A percentile compares a stretch with the other conserved stretches of the same genome.
phyloP scores from a whole-genome alignment of 1,284 basidiomycete genomes.

The Papiliotrema fonsecae region DNA sequence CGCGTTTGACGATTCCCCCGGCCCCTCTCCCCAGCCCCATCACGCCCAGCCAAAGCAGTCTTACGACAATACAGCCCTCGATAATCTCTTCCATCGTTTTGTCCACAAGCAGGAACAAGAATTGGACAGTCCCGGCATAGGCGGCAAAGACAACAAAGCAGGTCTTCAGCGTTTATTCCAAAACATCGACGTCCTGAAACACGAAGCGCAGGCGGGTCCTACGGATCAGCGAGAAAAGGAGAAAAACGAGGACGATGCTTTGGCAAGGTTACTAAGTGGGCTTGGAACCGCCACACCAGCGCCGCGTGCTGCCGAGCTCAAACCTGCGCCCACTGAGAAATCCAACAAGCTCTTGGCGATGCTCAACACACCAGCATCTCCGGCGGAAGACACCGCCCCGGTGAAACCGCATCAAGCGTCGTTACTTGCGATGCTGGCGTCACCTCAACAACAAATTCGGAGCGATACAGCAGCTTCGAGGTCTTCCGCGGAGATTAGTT shows the following conservation, averaged over 20 bases:
- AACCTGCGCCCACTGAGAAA: slow-evolving; percentile 11
- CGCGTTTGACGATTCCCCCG: slow-evolving; percentile 18
- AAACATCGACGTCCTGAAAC: slow-evolving; percentile 18
- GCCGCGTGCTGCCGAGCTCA: not conserved
- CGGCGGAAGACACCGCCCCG: not conserved
- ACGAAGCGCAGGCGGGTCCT: slow-evolving; percentile 11
- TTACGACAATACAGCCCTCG: slow-evolving; percentile 23
- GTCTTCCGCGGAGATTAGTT: no score
- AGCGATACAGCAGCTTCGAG: not conserved
- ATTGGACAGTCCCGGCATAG: slow-evolving; percentile 11
- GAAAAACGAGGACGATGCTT: slow-evolving; percentile 34
- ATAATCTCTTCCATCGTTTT: slow-evolving; percentile 37
- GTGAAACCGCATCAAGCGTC: slow-evolving; percentile 25
- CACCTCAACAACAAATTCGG: not conserved
- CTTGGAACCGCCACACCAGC: slow-evolving; percentile 7
- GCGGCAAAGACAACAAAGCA: slow-evolving; percentile 22
- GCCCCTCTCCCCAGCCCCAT: slow-evolving; percentile 7
- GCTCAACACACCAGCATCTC: slow-evolving; percentile 15
- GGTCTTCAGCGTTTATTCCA: slow-evolving; percentile 33
- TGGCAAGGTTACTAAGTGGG: slow-evolving; percentile 29
- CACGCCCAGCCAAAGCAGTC: slow-evolving; percentile 3
- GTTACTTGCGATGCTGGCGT: slow-evolving; percentile 23
- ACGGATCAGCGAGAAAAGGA: slow-evolving; percentile 7
- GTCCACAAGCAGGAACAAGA: slow-evolving; percentile 37
- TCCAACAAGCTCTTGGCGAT: slow-evolving; percentile 21